Evolutionary conservation across 257 asterid genomes (phyloP), one percentile per base, ranked within the genome.

Genomic region (Fraxinus excelsior): DNA sequence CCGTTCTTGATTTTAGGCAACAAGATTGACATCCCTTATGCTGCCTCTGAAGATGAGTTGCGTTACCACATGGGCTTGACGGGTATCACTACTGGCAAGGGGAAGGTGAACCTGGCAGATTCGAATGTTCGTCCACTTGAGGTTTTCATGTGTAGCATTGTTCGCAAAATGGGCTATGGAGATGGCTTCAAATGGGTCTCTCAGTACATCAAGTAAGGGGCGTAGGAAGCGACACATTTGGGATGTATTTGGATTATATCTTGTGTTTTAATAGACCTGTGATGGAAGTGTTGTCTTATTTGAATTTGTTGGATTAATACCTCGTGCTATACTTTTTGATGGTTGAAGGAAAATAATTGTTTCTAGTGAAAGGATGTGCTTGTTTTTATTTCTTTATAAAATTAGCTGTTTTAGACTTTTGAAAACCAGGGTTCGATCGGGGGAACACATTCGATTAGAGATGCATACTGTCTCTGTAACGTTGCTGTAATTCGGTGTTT

Each of bases 11-110:
- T 58, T 58, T 58, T 58, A 1, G 66, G 66, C 66, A 58, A 58
- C 29, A 58, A 58, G 66, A 58, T 58, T 58, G 66, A 58, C 66
- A 58, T 58, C 66, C 66, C 66, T 58, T 58, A 58, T 7, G 66
- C 66, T n/a, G 28, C 66, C 5, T 58, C 66, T 2, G 66, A 58
- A 7, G 66, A 58, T 9, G 66, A 58, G 66, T 8, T 58, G 66
- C 66, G 66, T 9, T 58, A 58, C 66, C 66, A 58, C 66, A 8
- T 58, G 66, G 66, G 66, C 66, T 58, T 58, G 66, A 58, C 66
- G 29, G 66, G 66, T 58, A 58, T 58, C 66, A 58, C 66, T 6
- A 58, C 66, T 21, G 66, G 66, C 29, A 58, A 58, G 66, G 66
- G 66, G 29, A 58, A 58, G 66, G 66, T 58, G 3, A 58, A 21